A percentile compares a stretch with the other conserved stretches of the same genome.
Evolutionary conservation across 1,284 basidiomycete genomes (phyloP).

Genomic region (Puccinia horiana): DNA sequence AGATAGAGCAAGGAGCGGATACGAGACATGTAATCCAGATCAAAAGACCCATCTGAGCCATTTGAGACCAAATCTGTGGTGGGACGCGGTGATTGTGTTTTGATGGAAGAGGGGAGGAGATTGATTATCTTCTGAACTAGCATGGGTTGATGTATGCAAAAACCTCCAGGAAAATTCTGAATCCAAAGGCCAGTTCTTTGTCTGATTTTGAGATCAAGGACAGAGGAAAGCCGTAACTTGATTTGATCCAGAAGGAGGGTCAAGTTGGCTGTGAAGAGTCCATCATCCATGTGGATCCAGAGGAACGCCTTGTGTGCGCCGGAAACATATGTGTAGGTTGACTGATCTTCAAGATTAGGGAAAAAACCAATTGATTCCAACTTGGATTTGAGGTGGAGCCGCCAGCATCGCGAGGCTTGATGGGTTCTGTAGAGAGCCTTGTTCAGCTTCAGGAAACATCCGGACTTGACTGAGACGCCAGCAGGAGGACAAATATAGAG

Average conservation of each 20-base stretch:
- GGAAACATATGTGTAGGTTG: not conserved
- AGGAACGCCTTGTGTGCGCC: not conserved
- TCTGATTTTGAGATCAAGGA: not conserved
- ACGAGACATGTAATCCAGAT: not conserved
- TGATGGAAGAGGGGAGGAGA: not conserved
- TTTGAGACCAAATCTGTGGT: not conserved
- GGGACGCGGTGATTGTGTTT: not conserved
- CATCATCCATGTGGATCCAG: conserved; percentile 24
- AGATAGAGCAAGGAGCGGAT: not conserved
- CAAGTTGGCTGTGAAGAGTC: not conserved
- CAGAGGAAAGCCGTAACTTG: not conserved
- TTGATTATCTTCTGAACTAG: not conserved
- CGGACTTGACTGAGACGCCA: not conserved
- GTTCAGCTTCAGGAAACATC: not conserved
- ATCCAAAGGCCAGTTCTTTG: not conserved
- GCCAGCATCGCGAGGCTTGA: conserved; percentile 9
- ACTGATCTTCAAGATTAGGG: conserved; percentile 14
- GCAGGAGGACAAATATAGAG: not conserved
- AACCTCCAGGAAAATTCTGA: not conserved
- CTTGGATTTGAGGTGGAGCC: conserved; percentile 6
- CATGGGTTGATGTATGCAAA: not conserved
- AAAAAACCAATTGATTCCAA: not conserved
- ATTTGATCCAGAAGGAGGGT: not conserved
- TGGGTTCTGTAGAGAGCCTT: conserved; percentile 16
- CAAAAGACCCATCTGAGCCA: not conserved